Evolutionary conservation across 164 flowering plant genomes (phyloP).

Genomic region (Tetrastigma voinierianum): DNA sequence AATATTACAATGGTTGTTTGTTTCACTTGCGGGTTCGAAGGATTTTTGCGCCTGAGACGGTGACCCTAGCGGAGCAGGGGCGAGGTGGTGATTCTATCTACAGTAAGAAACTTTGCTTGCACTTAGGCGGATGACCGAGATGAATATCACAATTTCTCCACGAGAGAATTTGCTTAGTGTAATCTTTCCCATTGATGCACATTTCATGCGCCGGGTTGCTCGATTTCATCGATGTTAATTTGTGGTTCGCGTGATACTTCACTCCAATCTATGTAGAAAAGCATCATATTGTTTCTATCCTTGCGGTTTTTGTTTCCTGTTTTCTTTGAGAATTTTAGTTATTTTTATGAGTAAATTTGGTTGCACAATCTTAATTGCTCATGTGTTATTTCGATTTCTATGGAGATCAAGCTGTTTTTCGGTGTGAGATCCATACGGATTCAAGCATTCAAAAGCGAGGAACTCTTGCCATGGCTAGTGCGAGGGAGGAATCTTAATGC

Average conservation of each 20-base stretch:
- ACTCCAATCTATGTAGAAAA: not conserved
- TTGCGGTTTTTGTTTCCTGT: no score
- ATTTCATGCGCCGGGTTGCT: not conserved
- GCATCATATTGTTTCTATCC: no score
- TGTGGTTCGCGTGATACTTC: not conserved
- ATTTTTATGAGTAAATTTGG: not conserved
- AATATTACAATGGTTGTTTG: conserved; percentile 90
- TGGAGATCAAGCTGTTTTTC: conserved; percentile 96
- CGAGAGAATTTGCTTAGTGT: not conserved
- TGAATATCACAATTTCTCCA: not conserved
- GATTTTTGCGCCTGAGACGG: conserved; percentile 98
- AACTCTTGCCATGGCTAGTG: conserved; percentile 96
- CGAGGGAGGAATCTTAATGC: conserved; percentile 96
- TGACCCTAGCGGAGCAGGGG: conserved; percentile 85
- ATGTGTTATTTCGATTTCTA: conserved; percentile 47
- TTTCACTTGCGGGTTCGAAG: conserved; percentile 86
- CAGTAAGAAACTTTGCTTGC: conserved; percentile 39
- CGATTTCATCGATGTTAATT: not conserved
- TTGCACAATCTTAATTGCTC: not conserved
- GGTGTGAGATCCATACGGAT: conserved; percentile 81
- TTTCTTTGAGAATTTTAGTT: no score
- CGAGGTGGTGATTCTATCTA: conserved; percentile 88
- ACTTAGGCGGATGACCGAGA: not conserved
- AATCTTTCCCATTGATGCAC: not conserved
- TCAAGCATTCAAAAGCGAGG: conserved; percentile 91